phyloP scores from a whole-genome alignment of 1,284 basidiomycete species.

The Amylostereum areolatum region DNA sequence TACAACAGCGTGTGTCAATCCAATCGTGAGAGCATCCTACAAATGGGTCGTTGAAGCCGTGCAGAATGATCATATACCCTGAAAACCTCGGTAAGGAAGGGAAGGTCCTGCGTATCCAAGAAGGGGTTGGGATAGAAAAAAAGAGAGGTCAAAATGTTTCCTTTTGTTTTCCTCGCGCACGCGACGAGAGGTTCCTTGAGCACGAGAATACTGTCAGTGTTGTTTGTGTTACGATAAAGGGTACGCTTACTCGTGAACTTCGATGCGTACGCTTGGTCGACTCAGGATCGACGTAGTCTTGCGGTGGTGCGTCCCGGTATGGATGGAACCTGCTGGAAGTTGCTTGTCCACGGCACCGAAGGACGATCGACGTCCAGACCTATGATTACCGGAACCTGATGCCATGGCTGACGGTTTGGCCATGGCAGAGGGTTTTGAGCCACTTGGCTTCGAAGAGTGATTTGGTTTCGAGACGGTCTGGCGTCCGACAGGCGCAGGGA shows the following conservation, averaged over 20 bases:
- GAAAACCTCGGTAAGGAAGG: no score
- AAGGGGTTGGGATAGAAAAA: not conserved
- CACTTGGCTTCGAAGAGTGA: no score
- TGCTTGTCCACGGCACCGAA: not conserved
- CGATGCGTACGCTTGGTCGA: conserved; percentile 16
- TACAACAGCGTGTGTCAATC: no score
- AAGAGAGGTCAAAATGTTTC: not conserved
- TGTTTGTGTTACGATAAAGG: not conserved
- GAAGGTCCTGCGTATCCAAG: not conserved
- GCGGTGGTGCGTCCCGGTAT: conserved; percentile 13
- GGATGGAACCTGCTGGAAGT: conserved; percentile 6
- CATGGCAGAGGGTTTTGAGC: not conserved
- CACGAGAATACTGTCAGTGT: not conserved
- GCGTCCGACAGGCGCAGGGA: conserved; percentile 8
- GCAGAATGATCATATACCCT: no score
- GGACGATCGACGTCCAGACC: no score
- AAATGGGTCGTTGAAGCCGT: no score
- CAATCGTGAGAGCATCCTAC: no score
- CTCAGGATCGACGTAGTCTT: conserved; percentile 11
- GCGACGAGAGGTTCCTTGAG: conserved; percentile 3
- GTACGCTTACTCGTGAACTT: conserved; percentile 12
- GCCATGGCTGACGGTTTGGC: not conserved
- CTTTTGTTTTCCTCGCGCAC: conserved; percentile 5
- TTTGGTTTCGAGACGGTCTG: not conserved
- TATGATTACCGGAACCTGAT: not conserved